Base-by-base conservation (phyloP, 257 asterid genomes). In the Handroanthus guayacan region DNA sequence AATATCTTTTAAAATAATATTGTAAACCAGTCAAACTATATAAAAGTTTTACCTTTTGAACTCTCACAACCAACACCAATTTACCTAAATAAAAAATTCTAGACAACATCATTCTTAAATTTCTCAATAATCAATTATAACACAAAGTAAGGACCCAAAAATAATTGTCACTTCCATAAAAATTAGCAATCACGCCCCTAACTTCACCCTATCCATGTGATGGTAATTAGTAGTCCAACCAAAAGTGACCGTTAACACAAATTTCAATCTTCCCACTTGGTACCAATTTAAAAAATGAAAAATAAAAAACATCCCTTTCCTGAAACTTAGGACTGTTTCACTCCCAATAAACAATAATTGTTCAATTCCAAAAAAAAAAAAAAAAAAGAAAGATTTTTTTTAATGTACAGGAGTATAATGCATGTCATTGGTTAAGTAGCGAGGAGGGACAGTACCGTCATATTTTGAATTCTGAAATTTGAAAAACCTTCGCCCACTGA, bases 391-490 rank as follows among this genome's bases (percentile, higher is more conserved):
- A 45, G 3, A 4, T 45, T 73, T 12, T 61, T 31, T n/a, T 5
- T 20, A 25, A 20, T 6, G 67, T 57, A 55, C 50, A 67, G 57
- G 3, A 74, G 6, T 50, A 44, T 43, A 69, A 68, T 58, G 71
- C 70, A 48, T 12, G 9, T 16, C 38, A 51, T 60, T 47, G 55
- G 45, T 31, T 41, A 78, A 79, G 58, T 39, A 11, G 31, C 9
- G 58, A 48, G 43, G 74, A 72, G 79, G 90, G 89, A 62, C 76
- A 83, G 10, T 47, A 62, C 41, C 4, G 88, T 86, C 86, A 84
- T 64, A 69, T 65, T 86, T 84, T 85, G 90, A 88, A 88, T 77
- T 78, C 71, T 69, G 34, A 61, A 70, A 11, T 71, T 82, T 81
- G 79, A 79, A 79, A 67, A 72, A 34, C 44, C 38, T 48, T 13